Conservation (phyloP, 2,329 filamentous ascomycete genomes). For the Geoglossum cookeanum region DNA sequence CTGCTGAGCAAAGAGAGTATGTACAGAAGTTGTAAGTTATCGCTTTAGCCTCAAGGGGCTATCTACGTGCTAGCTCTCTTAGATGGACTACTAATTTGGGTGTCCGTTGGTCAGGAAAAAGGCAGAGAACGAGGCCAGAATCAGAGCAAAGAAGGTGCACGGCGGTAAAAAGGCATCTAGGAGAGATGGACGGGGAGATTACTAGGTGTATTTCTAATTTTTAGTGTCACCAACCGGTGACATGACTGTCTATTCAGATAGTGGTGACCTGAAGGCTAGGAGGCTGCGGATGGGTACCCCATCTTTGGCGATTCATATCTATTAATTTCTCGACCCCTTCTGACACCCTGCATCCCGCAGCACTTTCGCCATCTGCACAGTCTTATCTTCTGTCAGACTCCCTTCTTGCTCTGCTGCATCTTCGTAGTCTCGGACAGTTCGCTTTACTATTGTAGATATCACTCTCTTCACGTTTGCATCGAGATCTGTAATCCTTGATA, state of each 20-base stretch:
- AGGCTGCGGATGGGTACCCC: neutral
- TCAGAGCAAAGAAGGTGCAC: slow-evolving; percentile 39
- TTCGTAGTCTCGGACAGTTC: neutral
- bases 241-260: neutral
- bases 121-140: slow-evolving; percentile 35
- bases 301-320: neutral
- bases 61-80: neutral
- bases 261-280: neutral
- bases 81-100: slow-evolving; percentile 11
- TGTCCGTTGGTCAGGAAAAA: slow-evolving; percentile 27
- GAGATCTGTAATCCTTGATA: slow-evolving; percentile 30
- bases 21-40: slow-evolving; percentile 32
- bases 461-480: slow-evolving; percentile 38
- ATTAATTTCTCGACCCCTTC: neutral
- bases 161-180: slow-evolving; percentile 41
- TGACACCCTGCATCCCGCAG: neutral
- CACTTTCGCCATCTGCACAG: neutral
- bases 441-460: neutral
- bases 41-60: neutral
- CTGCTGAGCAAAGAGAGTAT: slow-evolving; percentile 31
- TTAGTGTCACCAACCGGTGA: neutral
- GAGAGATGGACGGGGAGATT: slow-evolving; percentile 16
- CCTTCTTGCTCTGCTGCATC: neutral
- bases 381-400: neutral
- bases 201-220: neutral